Base-by-base conservation (phyloP, 768 basidiomycete species). In the Naganishia onofrii region DNA sequence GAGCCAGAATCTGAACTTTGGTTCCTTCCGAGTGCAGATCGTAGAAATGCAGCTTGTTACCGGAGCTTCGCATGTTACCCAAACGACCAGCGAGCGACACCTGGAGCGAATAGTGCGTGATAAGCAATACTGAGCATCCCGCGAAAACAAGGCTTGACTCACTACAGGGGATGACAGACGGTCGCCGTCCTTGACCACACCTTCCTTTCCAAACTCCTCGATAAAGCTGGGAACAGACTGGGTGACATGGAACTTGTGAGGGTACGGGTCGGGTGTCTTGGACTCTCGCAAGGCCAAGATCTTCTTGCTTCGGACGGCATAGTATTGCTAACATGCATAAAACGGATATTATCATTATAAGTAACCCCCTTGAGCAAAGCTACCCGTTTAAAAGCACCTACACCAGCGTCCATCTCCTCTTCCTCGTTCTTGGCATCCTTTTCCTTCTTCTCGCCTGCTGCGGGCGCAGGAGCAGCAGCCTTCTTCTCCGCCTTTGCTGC, bases 161-260 rank as follows among this genome's bases (percentile, higher is more conserved):
- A 63, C 91, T 0, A 71, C 82, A 4, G 81, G 81, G 4, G 81
- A 83, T 10, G 88, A 85, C 1, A 91, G 83, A 83, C 88, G 89
- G 76, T 84, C 82, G 28, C 90, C 91, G 28, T 88, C 75, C 67
- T 74, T 75, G 71, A 95, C 87, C 81, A 86, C 85, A 65, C 89
- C 90, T 60, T 91, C 89, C 9, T 75, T 28, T 31, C 90, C 90
- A 76, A 91, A 98, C 67, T 85, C 82, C 5, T 84, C 80, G 80
- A 98, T 86, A 82, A 88, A 99, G 5, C 83, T 77, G 2, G 87
- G 83, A 77, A 99, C 84, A 9, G 91, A 92, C 71, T 82, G 84
- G 68, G 89, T 84, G 26, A 97, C 94, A 74, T 95, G 81, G 83
- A 99, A 99, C 87, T 99, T 99, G 88, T 99, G 96, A 8, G 96